A percentile compares a stretch with the other conserved stretches of the same genome.
These are phyloP conservation scores for Jaenimonas drosophilae DNA, from an alignment of 208 protist species.

Conservation along the genomic window DNA sequence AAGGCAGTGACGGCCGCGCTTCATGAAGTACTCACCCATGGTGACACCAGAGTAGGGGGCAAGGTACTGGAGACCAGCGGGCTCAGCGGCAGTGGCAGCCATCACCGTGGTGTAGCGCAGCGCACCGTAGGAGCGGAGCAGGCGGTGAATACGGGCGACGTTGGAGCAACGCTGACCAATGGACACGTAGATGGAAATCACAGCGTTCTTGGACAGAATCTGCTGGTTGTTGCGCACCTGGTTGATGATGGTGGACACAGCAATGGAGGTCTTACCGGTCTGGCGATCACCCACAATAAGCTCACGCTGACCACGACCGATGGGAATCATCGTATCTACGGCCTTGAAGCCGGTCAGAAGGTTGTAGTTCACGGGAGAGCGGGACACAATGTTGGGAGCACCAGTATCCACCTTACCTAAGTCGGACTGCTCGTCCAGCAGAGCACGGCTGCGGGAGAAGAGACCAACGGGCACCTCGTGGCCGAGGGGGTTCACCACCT, in stretches of 20 bases:
- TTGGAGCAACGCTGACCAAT: conserved; percentile 91
- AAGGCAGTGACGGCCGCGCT: conserved; percentile 87
- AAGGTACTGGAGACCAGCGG: conserved; percentile 87
- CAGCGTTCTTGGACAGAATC: conserved; percentile 80
- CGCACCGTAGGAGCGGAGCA: conserved; percentile 72
- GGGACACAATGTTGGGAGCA: conserved; percentile 90
- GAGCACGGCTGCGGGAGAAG: conserved; percentile 33
- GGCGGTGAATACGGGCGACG: conserved; percentile 85
- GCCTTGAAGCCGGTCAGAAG: conserved; percentile 91
- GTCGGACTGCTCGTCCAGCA: conserved; percentile 27
- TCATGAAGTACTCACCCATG: conserved; percentile 91
- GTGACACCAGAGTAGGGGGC: conserved; percentile 88
- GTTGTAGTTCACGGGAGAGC: conserved; percentile 90
- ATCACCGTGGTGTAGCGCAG: conserved; percentile 88
- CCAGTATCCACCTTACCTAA: conserved; percentile 84
- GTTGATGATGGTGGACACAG: conserved; percentile 91
- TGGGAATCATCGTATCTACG: conserved; percentile 90
- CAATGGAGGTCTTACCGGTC: conserved; percentile 91
- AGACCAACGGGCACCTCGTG: conserved; percentile 73
- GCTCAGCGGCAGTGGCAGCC: conserved; percentile 87
- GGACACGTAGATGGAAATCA: conserved; percentile 91
- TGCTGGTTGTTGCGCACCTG: conserved; percentile 87
- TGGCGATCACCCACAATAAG: conserved; percentile 92
- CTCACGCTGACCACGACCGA: conserved; percentile 92
- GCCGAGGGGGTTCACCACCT: conserved; percentile 80